Conservation (phyloP, 768 basidiomycete species). For the Clitopilus passeckerianus region DNA sequence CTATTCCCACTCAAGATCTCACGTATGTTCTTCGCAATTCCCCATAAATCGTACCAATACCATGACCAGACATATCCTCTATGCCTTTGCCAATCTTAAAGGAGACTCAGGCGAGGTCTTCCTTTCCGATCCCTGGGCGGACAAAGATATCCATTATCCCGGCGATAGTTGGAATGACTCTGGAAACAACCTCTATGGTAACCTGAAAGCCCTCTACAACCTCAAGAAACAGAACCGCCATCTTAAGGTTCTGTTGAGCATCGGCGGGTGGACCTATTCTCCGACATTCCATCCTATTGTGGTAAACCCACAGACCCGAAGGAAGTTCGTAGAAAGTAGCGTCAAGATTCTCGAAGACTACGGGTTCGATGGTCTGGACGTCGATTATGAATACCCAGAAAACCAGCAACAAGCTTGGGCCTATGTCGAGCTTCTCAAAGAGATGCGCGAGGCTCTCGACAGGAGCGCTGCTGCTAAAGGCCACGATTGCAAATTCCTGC, state of each 20-base stretch:
- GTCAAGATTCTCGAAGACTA: conserved; percentile 84
- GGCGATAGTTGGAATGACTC: conserved; percentile 93
- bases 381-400: conserved; percentile 92
- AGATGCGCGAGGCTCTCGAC: conserved; percentile 73
- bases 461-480: conserved; percentile 57
- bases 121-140: conserved; percentile 90
- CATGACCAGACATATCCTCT: conserved; percentile 72
- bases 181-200: conserved; percentile 91
- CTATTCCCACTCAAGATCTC: conserved; percentile 79
- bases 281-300: conserved; percentile 84
- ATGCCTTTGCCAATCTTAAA: conserved; percentile 89
- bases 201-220: conserved; percentile 89
- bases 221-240: conserved; percentile 85
- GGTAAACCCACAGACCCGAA: conserved; percentile 52
- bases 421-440: conserved; percentile 77
- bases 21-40: conserved; percentile 50
- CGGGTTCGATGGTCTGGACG: conserved; percentile 87
- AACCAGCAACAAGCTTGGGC: conserved; percentile 74
- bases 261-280: conserved; percentile 96
- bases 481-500: conserved; percentile 56
- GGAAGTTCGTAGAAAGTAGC: conserved; percentile 76
- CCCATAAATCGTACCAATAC: not conserved
- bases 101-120: conserved; percentile 82
- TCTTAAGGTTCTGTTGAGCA: conserved; percentile 78
- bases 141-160: conserved; percentile 95